Evolutionary conservation across 331 rosid species (phyloP).

Genomic region (Quercus lobata): DNA sequence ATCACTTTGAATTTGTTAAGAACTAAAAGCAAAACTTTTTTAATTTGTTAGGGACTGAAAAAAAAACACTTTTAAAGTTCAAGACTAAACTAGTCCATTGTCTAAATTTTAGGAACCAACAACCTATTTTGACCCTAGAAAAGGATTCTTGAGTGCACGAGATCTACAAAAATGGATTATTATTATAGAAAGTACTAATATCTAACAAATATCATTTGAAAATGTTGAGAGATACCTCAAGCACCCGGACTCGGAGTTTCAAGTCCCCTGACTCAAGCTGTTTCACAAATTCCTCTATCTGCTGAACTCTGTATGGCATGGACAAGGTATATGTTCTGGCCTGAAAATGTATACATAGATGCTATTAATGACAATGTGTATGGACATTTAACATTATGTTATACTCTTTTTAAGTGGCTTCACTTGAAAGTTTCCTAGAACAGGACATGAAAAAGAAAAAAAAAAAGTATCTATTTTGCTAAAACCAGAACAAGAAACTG

Average conservation of each 20-base stretch:
- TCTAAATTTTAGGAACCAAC: too few species aligned
- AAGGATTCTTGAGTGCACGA: neutral
- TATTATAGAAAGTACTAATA: neutral
- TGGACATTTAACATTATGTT: neutral
- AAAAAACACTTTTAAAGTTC: too few species aligned
- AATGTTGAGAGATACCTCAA: constrained; percentile 51
- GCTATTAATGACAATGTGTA: constrained; percentile 4
- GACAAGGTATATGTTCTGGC: constrained; percentile 81
- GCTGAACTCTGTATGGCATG: constrained; percentile 96
- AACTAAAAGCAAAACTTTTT: too few species aligned
- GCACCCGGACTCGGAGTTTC: constrained; percentile 93
- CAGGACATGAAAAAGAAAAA: neutral
- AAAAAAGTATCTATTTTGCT: neutral
- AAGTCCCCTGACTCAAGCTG: constrained; percentile 86
- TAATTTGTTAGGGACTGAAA: too few species aligned
- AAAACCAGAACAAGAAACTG: constrained; percentile 13
- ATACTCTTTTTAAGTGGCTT: neutral
- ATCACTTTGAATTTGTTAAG: too few species aligned
- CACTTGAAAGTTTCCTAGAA: neutral
- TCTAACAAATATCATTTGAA: neutral
- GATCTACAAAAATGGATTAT: neutral
- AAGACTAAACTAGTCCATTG: too few species aligned
- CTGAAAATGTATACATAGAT: constrained; percentile 32
- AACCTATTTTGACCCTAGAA: too few species aligned
- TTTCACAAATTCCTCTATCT: constrained; percentile 82